Evolutionary conservation across 2,329 filamentous ascomycete species (phyloP), one percentile per base, ranked within the genome.

Genomic region (Myriosclerotinia curreyana): DNA sequence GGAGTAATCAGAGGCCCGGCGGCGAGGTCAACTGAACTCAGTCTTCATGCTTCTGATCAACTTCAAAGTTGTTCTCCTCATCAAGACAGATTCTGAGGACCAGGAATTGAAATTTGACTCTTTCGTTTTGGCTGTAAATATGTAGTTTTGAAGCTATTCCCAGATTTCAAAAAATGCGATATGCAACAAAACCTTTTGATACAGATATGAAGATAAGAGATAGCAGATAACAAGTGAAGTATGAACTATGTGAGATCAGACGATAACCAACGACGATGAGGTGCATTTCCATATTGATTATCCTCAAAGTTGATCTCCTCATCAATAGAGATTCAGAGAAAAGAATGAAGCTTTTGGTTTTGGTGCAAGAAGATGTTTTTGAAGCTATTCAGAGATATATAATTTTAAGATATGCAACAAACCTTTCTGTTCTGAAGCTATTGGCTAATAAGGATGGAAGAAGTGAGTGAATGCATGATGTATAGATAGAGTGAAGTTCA

Each of bases 101-200:
- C 8, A 25, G 28, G 1, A 28, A 28, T 25, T 36, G 38, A 55
- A 22, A 14, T 28, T 55, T 28, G 12, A 3, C 5, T 28, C 2
- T 28, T 31, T 31, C 28, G 6, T 31, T 31, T 31, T 31, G 6
- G 22, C 22, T 20, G 9, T 28, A 14, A 15, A 42, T 5, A 0
- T 2, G 2, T 12, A 25, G 12, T 42, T 25, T 1, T 11, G 4
- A 8, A 42, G 28, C 1, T n/a, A 55, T 55, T 8, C 3, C 12
- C 36, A 55, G 52, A 55, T 55, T 3, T 5, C 42, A 2, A 28
- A 28, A 28, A 42, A 28, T 20, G 22, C n/a, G 22, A 55, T 7
- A n/a, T 55, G 36, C 36, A 55, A 40, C 52, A 55, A 55, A 28
- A 20, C 15, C 15, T n/a, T 40, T 56, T 44, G 38, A 15, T 42